Conservation (phyloP, 192 early-diverging fungal species). For the Linnemannia hyalina region DNA sequence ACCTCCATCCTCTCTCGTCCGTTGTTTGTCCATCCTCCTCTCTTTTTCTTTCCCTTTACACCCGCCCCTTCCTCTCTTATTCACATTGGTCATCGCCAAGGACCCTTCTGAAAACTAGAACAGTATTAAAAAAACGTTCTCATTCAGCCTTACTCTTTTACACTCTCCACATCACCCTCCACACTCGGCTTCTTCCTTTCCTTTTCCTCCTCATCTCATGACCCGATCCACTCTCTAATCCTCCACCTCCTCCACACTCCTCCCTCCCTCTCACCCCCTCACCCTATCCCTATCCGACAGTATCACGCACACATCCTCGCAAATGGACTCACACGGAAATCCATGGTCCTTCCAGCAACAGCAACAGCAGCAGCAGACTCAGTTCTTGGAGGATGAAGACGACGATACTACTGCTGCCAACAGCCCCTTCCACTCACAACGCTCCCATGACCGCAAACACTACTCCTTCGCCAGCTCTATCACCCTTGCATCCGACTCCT, state of each 20-base stretch:
- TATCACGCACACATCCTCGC: background rate
- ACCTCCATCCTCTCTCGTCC: background rate
- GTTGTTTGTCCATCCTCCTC: background rate
- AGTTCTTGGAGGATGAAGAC: constrained; percentile 7
- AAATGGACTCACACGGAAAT: constrained; percentile 15
- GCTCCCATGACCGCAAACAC: constrained; percentile 18
- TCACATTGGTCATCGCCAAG: background rate
- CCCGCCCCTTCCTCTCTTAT: background rate
- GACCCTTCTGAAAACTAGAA: background rate
- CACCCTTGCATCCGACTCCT: constrained; percentile 12
- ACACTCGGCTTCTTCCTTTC: background rate
- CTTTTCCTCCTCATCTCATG: background rate
- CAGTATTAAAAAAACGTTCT: background rate
- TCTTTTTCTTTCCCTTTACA: background rate
- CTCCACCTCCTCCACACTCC: background rate
- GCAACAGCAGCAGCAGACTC: background rate
- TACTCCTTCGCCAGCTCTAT: constrained; percentile 29
- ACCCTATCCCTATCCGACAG: background rate
- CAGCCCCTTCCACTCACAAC: background rate
- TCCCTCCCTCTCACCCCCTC: background rate
- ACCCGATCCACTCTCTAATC: constrained; percentile 1
- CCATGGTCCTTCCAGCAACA: constrained; percentile 38
- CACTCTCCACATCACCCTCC: background rate
- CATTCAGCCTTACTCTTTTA: background rate
- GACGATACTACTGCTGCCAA: background rate